Base-by-base conservation (phyloP, 2,329 filamentous ascomycete genomes). In the Myriangium duriaei region DNA sequence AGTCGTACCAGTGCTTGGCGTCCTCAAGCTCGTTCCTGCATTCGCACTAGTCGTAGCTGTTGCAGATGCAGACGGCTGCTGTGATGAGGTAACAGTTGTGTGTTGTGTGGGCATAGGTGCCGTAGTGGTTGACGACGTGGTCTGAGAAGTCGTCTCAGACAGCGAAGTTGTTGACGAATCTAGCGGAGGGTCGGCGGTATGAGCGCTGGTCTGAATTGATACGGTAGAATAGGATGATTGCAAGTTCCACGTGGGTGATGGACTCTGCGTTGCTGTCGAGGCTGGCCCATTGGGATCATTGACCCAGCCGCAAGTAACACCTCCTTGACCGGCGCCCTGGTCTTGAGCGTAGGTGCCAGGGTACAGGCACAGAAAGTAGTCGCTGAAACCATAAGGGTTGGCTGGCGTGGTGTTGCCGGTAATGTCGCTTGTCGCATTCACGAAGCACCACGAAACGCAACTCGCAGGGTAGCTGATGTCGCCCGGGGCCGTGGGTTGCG, bases 401-500 rank as follows among this genome's bases (percentile, higher is more conserved):
- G 7, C 21, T n/a, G 21, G 21, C 7, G 21, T 26, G 7, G 21
- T 26, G 21, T 26, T 26, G 7, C 21, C 21, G 7, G n/a, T 26
- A n/a, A 26, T 26, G n/a, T 26, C 21, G 21, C 7, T 7, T 7
- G 36, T 39, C 5, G 36, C 36, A 11, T 39, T 39, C n/a, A 39
- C 36, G 9, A 26, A 18, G 16, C 36, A 39, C 36, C 36, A 39
- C 11, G 28, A 32, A 9, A 39, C 36, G 30, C 36, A 39, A 15
- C 28, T 39, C 12, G 17, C 36, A 5, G 36, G 36, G 12, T 39
- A 39, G 36, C 30, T 39, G 30, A 39, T 28, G 19, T 39, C 36
- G 30, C 32, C 30, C 3, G 36, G 36, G 12, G 18, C 17, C 5
- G 30, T 39, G n/a, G 18, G 14, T 17, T 39, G 19, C 16, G 36